Percentiles rank a stretch among this genome's conserved stretches.
Evolutionary conservation across 305 asterid genomes (phyloP).

Genomic region (Fraxinus nigra): DNA sequence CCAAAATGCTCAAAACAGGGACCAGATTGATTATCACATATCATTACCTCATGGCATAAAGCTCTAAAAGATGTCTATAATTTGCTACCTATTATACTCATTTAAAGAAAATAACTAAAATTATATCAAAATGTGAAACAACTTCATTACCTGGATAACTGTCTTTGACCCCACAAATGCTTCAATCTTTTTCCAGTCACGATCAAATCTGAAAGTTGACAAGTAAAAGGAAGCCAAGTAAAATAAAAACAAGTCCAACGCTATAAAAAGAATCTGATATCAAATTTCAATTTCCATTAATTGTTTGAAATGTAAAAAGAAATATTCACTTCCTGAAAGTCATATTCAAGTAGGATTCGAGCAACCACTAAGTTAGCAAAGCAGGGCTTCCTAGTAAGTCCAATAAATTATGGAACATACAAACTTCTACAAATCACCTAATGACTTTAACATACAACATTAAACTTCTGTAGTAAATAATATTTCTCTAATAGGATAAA

Average conservation of each 20-base stretch:
- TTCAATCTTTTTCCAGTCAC: conserved; percentile 96
- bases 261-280: not conserved
- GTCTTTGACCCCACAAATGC: conserved; percentile 95
- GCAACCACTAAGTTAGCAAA: conserved; percentile 1
- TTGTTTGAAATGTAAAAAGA: not conserved
- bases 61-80: not conserved
- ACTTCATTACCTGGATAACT: conserved; percentile 71
- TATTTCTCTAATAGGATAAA: not conserved
- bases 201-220: conserved; percentile 65
- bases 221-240: not conserved
- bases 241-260: not conserved
- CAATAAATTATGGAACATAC: not conserved
- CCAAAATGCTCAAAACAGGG: not conserved
- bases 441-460: not conserved
- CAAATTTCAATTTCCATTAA: not conserved
- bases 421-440: not conserved
- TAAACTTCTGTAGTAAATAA: not conserved
- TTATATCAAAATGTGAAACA: not conserved
- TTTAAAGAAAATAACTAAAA: conserved; percentile 10
- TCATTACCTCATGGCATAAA: not conserved
- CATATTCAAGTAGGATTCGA: not conserved
- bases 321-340: not conserved
- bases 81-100: not conserved
- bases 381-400: not conserved
- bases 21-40: not conserved